Base-by-base conservation (phyloP, 768 basidiomycete genomes). In the Scleroderma bovista region DNA sequence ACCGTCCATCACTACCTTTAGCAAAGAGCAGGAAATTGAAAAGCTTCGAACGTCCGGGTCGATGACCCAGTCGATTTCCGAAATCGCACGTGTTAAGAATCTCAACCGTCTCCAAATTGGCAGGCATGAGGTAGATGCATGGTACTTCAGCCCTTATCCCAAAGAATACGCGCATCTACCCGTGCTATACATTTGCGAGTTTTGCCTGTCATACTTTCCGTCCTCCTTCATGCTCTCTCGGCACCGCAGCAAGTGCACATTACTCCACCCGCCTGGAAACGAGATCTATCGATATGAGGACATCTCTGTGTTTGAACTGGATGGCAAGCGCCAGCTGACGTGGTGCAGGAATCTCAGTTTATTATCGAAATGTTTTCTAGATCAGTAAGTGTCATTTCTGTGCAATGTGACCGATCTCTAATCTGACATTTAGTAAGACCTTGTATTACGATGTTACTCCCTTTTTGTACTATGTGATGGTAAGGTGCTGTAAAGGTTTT, bases 401-500 rank as follows among this genome's bases (percentile, higher is more conserved):
- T 43, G 47, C 48, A 31, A 52, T 37, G 17, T 39, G 42, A 45
- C 24, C 57, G 39, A 44, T 43, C 44, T 26, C 63, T 66, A 48
- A 69, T 56, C 19, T 37, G 51, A 47, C 54, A 44, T 40, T 45
- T 61, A 93, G 90, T 74, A 99, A 99, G 75, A 98, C 95, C 15
- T 75, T 99, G 56, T 98, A 99, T 72, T 99, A 97, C 72, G 96
- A 99, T 72, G 95, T 98, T 59, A 98, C 97, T 51, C 96, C 96
- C 2, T 99, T 99, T 75, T 81, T 99, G 80, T 99, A 93, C 77
- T 99, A 99, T 77, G 88, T 94, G 69, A 94, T 99, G 94, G 93
- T 89, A 58, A 59, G 79, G 63, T 52, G 48, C 47, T 38, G 37
- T 19, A 20, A 37, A 15, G 22, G 16, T 29, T 43, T 48, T 42